Evolutionary conservation across 1,284 basidiomycete species (phyloP).

Genomic region (Pisolithus thermaeus): DNA sequence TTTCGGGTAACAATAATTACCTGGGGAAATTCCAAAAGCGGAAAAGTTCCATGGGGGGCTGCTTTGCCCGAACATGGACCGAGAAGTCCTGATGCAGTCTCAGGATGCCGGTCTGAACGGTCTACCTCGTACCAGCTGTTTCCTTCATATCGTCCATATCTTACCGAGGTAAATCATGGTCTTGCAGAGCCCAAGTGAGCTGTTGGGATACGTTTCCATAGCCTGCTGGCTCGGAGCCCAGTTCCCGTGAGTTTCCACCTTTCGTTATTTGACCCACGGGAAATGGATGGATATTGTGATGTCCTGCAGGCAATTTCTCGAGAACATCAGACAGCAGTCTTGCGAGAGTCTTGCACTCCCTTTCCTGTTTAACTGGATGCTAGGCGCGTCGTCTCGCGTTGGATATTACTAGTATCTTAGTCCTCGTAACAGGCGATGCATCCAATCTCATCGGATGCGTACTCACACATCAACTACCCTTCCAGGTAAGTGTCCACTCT

Average conservation of each 20-base stretch:
- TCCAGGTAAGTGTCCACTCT: slow-evolving; percentile 59
- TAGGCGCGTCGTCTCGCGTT: slow-evolving; percentile 48
- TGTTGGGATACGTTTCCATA: slow-evolving; percentile 75
- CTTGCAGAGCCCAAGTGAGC: slow-evolving; percentile 34
- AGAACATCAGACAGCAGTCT: slow-evolving; percentile 70
- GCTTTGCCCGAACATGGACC: too few species aligned
- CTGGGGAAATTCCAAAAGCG: too few species aligned
- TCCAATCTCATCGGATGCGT: slow-evolving; percentile 89
- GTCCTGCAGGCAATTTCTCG: slow-evolving; percentile 65
- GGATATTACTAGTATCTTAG: not conserved
- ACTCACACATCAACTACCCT: slow-evolving; percentile 88
- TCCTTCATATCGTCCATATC: not conserved
- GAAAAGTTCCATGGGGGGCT: too few species aligned
- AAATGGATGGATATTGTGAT: slow-evolving; percentile 17
- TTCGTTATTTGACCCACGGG: slow-evolving; percentile 10
- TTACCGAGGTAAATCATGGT: slow-evolving; percentile 11
- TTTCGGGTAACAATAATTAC: too few species aligned
- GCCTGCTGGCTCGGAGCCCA: slow-evolving; percentile 89
- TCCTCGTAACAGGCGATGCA: slow-evolving; percentile 59
- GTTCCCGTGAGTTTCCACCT: slow-evolving; percentile 66
- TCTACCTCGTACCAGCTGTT: not conserved
- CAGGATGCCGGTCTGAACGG: not conserved
- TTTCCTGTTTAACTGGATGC: slow-evolving; percentile 86
- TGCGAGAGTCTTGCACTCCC: slow-evolving; percentile 85
- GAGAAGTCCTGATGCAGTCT: not conserved